A percentile compares a stretch with the other conserved stretches of the same genome.
Evolutionary conservation across 2,329 filamentous ascomycete genomes (phyloP).

Genomic region (Aspergillus pseudoglaucus): DNA sequence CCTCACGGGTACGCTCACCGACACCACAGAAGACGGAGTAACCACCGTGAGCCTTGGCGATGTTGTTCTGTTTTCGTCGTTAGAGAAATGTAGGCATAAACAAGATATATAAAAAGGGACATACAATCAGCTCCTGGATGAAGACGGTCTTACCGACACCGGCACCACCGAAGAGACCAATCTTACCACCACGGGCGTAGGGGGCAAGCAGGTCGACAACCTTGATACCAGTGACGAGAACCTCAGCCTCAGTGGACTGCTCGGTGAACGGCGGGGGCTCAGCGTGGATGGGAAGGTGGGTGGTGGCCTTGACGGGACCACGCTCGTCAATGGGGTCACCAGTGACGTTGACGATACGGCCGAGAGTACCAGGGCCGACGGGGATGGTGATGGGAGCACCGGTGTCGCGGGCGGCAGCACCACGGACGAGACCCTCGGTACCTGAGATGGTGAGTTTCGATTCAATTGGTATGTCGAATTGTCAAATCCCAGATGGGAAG

Average conservation of each 20-base stretch:
- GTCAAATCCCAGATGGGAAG: not conserved
- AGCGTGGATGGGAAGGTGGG: slow-evolving; percentile 85
- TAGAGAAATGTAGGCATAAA: not conserved
- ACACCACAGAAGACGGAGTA: slow-evolving; percentile 99
- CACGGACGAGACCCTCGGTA: slow-evolving; percentile 99
- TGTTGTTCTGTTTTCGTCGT: slow-evolving; percentile 70
- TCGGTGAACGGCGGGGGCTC: slow-evolving; percentile 89
- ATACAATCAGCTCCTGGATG: slow-evolving; percentile 97
- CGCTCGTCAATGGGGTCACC: slow-evolving; percentile 99
- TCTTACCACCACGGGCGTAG: slow-evolving; percentile 99
- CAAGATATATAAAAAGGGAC: slow-evolving; percentile 19
- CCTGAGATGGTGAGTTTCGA: slow-evolving; percentile 46
- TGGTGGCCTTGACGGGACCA: slow-evolving; percentile 91
- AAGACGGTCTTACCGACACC: slow-evolving; percentile 99
- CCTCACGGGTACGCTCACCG: slow-evolving; percentile 99
- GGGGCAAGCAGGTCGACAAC: slow-evolving; percentile 98
- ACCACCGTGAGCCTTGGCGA: slow-evolving; percentile 99
- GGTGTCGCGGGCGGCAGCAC: slow-evolving; percentile 76
- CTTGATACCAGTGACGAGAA: slow-evolving; percentile 99
- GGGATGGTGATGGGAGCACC: slow-evolving; percentile 94
- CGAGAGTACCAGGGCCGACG: slow-evolving; percentile 86
- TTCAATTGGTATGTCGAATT: not conserved
- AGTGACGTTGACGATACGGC: slow-evolving; percentile 99
- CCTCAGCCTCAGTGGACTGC: slow-evolving; percentile 92
- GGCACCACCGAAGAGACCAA: slow-evolving; percentile 99